Evolutionary conservation across 106 monocot species (phyloP).

Genomic region (Allium fistulosum): DNA sequence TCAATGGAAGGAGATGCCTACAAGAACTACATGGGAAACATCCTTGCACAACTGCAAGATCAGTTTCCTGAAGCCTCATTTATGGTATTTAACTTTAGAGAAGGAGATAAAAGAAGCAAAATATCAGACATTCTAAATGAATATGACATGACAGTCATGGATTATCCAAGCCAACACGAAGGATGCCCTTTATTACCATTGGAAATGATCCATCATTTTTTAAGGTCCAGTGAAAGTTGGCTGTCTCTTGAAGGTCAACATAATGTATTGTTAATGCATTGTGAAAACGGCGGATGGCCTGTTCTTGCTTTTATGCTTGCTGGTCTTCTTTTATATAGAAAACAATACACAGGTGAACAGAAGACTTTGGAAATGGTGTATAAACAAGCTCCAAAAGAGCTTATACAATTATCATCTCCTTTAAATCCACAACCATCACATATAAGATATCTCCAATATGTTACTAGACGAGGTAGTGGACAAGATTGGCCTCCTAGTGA

Average conservation of each 20-base stretch:
- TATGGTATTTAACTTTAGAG: constrained; percentile 85
- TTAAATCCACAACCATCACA: constrained; percentile 93
- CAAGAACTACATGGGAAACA: constrained; percentile 61
- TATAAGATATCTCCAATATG: constrained; percentile 92
- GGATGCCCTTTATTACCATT: constrained; percentile 86
- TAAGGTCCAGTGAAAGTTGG: constrained; percentile 95
- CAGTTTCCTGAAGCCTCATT: constrained; percentile 78
- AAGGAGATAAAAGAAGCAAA: constrained; percentile 49
- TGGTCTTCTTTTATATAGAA: constrained; percentile 76
- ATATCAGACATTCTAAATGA: constrained; percentile 71
- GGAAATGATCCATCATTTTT: constrained; percentile 93
- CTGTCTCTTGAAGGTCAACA: constrained; percentile 82
- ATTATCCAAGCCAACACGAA: constrained; percentile 81
- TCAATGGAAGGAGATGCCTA: constrained; percentile 54
- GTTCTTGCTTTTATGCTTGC: constrained; percentile 96
- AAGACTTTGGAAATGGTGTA: constrained; percentile 98
- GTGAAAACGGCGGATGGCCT: constrained; percentile 95
- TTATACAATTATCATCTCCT: constrained; percentile 52
- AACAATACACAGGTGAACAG: constrained; percentile 75
- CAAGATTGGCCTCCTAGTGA: constrained; percentile 68
- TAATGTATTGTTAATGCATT: constrained; percentile 91
- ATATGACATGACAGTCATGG: constrained; percentile 87
- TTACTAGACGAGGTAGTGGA: constrained; percentile 48
- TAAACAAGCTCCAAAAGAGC: constrained; percentile 83
- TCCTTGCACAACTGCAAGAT: constrained; percentile 69